Evolutionary conservation across 1,284 basidiomycete species (phyloP).

Genomic region (Cryptococcus sp.): DNA sequence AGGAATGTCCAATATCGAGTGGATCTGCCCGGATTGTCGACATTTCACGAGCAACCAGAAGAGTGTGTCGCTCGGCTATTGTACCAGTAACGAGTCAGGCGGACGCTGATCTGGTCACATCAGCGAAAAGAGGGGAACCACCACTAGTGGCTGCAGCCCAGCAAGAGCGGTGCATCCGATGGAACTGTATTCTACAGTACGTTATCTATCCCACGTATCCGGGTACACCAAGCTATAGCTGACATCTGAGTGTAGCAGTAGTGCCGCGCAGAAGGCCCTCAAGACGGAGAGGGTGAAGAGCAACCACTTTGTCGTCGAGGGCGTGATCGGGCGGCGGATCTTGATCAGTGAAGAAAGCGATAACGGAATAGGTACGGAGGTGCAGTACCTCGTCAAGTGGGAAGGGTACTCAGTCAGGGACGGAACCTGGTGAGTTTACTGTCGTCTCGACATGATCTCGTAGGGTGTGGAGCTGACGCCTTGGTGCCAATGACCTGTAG

Average conservation of each 20-base stretch:
- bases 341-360: conserved; percentile 4
- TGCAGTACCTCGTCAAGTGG: conserved; percentile 24
- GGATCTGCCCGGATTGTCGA: conserved; percentile 15
- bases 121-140: conserved; percentile 3
- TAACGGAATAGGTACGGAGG: not conserved
- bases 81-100: not conserved
- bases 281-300: conserved; percentile 8
- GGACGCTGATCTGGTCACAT: not conserved
- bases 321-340: conserved; percentile 12
- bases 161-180: conserved; percentile 16
- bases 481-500: not conserved
- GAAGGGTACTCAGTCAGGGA: conserved; percentile 15
- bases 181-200: conserved; percentile 19
- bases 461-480: not conserved
- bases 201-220: not conserved
- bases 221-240: not conserved
- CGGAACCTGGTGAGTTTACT: conserved; percentile 19
- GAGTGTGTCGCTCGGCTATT: conserved; percentile 1
- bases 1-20: conserved; percentile 14
- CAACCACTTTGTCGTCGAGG: conserved; percentile 11
- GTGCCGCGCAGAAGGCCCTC: conserved; percentile 14
- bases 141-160: conserved; percentile 10
- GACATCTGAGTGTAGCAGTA: not conserved
- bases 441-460: not conserved
- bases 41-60: not conserved